Percentiles rank a stretch among this genome's conserved stretches.
Evolutionary conservation across 2,329 filamentous ascomycete genomes (phyloP).

Genomic region (Trichoderma atroviride): DNA sequence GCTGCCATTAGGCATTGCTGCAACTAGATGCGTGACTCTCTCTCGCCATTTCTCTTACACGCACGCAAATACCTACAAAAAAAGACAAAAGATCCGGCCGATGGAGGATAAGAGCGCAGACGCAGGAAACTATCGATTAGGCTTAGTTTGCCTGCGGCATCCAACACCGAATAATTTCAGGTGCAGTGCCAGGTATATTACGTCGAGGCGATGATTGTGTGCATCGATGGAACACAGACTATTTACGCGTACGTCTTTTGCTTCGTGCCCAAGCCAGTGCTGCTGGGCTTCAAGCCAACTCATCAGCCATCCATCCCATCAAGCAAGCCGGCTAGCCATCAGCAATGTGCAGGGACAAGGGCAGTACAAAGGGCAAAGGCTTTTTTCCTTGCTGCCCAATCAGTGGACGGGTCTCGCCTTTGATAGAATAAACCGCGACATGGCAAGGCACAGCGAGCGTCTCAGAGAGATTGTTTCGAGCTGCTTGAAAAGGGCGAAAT

Average conservation of each 20-base stretch:
- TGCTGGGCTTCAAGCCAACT: slow-evolving; percentile 27
- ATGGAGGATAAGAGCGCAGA: background rate
- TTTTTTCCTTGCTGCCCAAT: slow-evolving; percentile 7
- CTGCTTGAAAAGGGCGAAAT: background rate
- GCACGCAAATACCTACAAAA: background rate
- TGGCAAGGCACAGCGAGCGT: background rate
- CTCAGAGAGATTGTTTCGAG: background rate
- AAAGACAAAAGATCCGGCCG: background rate
- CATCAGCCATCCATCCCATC: slow-evolving; percentile 20
- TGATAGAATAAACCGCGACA: background rate
- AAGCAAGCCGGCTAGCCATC: slow-evolving; percentile 22
- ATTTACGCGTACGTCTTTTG: background rate
- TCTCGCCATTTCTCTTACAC: background rate
- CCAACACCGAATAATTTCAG: slow-evolving; percentile 2
- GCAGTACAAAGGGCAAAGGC: slow-evolving; percentile 4
- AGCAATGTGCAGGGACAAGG: slow-evolving; percentile 13
- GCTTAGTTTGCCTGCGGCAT: slow-evolving; percentile 19
- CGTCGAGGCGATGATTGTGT: background rate
- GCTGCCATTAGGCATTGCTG: slow-evolving; percentile 9
- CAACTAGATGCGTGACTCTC: background rate
- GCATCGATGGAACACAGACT: background rate
- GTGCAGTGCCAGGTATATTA: background rate
- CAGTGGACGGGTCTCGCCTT: background rate
- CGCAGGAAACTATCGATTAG: slow-evolving; percentile 14
- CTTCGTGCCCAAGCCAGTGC: slow-evolving; percentile 26